Conservation (phyloP, 495 filamentous ascomycete genomes). For the Collariella sp. region DNA sequence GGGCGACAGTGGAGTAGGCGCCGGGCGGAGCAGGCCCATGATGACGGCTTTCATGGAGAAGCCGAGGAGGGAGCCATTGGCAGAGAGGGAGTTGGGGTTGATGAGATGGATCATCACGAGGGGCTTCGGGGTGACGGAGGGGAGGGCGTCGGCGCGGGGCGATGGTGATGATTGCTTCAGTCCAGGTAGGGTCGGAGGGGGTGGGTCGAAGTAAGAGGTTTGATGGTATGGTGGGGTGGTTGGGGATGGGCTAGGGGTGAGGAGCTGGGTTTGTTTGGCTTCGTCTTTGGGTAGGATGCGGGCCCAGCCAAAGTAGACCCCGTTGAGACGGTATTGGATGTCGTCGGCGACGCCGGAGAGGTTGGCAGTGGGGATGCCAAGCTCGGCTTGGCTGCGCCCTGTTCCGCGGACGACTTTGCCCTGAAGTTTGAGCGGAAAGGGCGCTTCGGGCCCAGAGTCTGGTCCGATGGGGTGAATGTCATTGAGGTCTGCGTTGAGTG, state of each 20-base stretch:
- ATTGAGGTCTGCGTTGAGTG: slow-evolving; percentile 9
- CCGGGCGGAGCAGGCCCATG: slow-evolving; percentile 46
- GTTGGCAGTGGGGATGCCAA: slow-evolving; percentile 32
- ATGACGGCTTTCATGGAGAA: slow-evolving; percentile 42
- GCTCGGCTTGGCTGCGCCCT: slow-evolving; percentile 23
- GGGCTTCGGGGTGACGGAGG: slow-evolving; percentile 34
- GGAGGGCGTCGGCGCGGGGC: slow-evolving; percentile 32
- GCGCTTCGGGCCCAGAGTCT: slow-evolving; percentile 45
- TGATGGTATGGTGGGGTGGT: neutral
- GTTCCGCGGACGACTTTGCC: slow-evolving; percentile 33
- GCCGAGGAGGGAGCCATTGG: slow-evolving; percentile 23
- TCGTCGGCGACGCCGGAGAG: slow-evolving; percentile 38
- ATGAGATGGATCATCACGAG: slow-evolving; percentile 37
- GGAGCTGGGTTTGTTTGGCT: neutral
- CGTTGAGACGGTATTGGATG: slow-evolving; percentile 42
- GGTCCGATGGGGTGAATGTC: slow-evolving; percentile 21
- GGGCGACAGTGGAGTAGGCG: slow-evolving; percentile 19
- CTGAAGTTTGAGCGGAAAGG: slow-evolving; percentile 51
- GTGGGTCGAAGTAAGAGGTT: neutral
- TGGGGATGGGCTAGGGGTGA: neutral
- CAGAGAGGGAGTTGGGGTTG: slow-evolving; percentile 29
- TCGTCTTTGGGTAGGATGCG: slow-evolving; percentile 25
- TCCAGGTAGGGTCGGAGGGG: slow-evolving; percentile 32
- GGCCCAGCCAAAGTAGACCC: slow-evolving; percentile 58
- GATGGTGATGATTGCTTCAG: slow-evolving; percentile 46